These are phyloP conservation scores for Umbelopsis sp. DNA, from an alignment of 192 early-diverging fungal species.

Conservation along the genomic window DNA sequence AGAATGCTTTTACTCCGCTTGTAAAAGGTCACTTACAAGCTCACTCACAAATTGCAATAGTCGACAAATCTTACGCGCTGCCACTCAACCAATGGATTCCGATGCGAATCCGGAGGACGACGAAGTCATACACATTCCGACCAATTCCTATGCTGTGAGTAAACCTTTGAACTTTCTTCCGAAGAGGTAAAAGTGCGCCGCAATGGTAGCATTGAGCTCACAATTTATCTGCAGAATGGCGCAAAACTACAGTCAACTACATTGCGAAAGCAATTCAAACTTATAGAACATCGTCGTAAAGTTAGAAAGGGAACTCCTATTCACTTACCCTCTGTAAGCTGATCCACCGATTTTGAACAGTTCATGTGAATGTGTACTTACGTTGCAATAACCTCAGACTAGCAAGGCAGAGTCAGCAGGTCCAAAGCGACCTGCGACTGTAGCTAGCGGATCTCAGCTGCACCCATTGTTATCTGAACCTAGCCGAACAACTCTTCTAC, in stretches of 20 bases:
- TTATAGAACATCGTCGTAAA: not conserved
- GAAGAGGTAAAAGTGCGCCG: no score
- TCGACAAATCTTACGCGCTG: not conserved
- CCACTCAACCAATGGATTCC: not conserved
- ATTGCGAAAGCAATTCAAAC: not conserved
- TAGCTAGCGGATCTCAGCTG: not conserved
- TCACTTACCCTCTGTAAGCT: not conserved
- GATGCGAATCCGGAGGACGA: conserved; percentile 16
- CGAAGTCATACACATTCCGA: conserved; percentile 6
- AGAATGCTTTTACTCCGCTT: not conserved
- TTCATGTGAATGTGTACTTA: no score
- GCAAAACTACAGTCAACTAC: not conserved
- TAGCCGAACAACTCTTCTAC: not conserved
- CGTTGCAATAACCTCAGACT: no score
- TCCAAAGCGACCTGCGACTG: not conserved
- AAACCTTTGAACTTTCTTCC: not conserved
- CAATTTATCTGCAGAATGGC: not conserved
- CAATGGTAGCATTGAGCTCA: not conserved
- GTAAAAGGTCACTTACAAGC: not conserved
- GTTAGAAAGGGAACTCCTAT: not conserved
- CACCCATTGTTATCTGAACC: not conserved
- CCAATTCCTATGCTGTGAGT: conserved; percentile 4
- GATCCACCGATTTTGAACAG: not conserved
- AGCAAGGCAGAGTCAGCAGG: not conserved
- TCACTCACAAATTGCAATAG: not conserved